Conservation (phyloP, 2,329 filamentous ascomycete genomes). For the Fusarium sp. region DNA sequence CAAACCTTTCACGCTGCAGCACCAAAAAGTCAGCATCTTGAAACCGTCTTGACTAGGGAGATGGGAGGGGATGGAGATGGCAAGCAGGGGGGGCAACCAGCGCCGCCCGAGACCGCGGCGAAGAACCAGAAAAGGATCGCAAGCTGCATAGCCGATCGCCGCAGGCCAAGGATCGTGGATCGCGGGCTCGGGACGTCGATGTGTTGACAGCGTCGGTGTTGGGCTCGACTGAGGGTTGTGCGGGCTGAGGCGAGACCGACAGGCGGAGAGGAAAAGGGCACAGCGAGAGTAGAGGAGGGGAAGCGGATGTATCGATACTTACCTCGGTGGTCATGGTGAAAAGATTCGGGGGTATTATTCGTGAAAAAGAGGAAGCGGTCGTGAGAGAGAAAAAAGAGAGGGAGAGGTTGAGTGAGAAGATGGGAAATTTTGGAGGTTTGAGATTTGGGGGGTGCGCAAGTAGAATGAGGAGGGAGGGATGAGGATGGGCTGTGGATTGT, state of each 20-base stretch:
- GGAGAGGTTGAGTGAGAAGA: conserved; percentile 38
- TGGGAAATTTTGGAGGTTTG: conserved; percentile 43
- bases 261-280: conserved; percentile 39
- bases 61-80: conserved; percentile 19
- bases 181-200: conserved; percentile 17
- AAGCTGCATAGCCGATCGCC: conserved; percentile 5
- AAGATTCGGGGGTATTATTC: conserved; percentile 38
- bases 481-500: conserved; percentile 28
- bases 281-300: conserved; percentile 18
- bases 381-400: conserved; percentile 30
- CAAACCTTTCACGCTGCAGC: conserved; percentile 77
- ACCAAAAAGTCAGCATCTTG: conserved; percentile 52
- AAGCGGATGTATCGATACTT: conserved; percentile 28
- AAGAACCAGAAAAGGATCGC: not conserved
- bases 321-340: conserved; percentile 52
- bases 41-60: conserved; percentile 25
- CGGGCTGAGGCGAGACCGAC: conserved; percentile 29
- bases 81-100: conserved; percentile 8
- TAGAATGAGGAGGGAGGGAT: conserved; percentile 41
- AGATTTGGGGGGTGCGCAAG: conserved; percentile 45
- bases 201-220: conserved; percentile 28
- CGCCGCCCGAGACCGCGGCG: not conserved
- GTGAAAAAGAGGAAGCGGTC: conserved; percentile 37
- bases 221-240: conserved; percentile 46
- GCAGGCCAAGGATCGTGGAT: conserved; percentile 8